Conservation (phyloP, 225 moss, liverwort and hornwort genomes). For the Polytrichum formosum region DNA sequence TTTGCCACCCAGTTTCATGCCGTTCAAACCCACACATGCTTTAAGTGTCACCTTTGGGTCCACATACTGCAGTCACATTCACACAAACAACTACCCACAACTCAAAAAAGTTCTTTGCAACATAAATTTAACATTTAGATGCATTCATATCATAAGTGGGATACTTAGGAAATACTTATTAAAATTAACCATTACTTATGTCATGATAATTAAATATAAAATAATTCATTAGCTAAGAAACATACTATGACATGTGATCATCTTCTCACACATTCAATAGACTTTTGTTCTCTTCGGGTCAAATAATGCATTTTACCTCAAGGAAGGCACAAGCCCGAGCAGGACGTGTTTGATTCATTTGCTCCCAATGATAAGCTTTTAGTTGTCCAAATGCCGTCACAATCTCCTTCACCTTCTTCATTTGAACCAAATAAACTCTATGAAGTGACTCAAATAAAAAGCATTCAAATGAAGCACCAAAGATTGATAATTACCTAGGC, state of each 20-base stretch:
- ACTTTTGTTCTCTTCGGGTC: too few species aligned
- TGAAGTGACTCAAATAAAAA: too few species aligned
- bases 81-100: not conserved
- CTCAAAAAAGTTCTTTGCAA: not conserved
- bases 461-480: too few species aligned
- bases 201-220: not conserved
- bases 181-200: not conserved
- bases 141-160: not conserved
- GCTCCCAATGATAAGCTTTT: slow-evolving; percentile 84
- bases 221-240: not conserved
- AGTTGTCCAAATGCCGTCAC: slow-evolving; percentile 90
- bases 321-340: slow-evolving; percentile 49
- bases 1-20: slow-evolving; percentile 67
- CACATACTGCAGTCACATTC: slow-evolving; percentile 49
- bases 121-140: not conserved
- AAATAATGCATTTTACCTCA: slow-evolving; percentile 43
- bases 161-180: not conserved
- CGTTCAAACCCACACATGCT: slow-evolving; percentile 82
- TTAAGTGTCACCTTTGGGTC: slow-evolving; percentile 56
- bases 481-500: too few species aligned
- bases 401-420: slow-evolving; percentile 69
- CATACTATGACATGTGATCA: too few species aligned
- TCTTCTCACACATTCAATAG: too few species aligned
- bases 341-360: slow-evolving; percentile 31
- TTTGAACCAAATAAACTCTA: not conserved